Base-by-base conservation (phyloP, 2,329 filamentous ascomycete species). In the Ophiocordyceps camponoti-floridani region DNA sequence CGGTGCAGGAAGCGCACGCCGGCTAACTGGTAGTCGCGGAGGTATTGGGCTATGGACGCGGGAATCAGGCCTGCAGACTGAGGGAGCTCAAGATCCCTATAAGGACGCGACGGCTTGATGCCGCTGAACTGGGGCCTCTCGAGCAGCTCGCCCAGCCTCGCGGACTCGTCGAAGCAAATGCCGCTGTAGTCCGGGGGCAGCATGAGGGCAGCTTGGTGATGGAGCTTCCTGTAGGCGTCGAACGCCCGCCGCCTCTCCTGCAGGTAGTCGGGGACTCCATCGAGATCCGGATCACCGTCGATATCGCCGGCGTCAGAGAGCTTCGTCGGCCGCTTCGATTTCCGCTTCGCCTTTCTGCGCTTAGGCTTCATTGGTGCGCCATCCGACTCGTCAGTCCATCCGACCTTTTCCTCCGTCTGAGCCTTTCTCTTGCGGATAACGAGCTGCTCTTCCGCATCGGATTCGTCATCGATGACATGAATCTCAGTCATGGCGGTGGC, bases 1-100 rank as follows among this genome's bases (percentile, higher is more conserved):
- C 84, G 75, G 57, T 96, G 88, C 8, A 98, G 68, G 54, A 95
- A 96, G 30, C 75, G 72, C 13, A 82, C 84, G 5, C 91, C 91
- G 27, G 83, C 74, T 1, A 96, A 70, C 59, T 98, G 91, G 54
- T 98, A 98, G 50, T 88, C 84, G 47, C 91, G 78, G 43, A 98
- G 67, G 64, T 91, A 95, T 56, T 91, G 88, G 0, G 89, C 88
- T 45, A 96, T 85, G 0, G 86, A 76, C 0, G 84, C 87, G 0
- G 91, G 91, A 37, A 98, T 87, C 4, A 87, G 57, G 0, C 88
- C 89, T 1, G 77, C 73, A 1, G 88, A 93, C 51, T 79, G 77
- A 13, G 75, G 72, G 23, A 96, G 68, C 41, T 75, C 67, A 42
- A 94, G 80, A 50, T 93, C 84, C 53, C 79, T 69, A 59, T 91